Percentiles rank a stretch among this genome's conserved stretches.
phyloP scores from a whole-genome alignment of 2,329 filamentous ascomycete species.

The Aspergillus glaucus region DNA sequence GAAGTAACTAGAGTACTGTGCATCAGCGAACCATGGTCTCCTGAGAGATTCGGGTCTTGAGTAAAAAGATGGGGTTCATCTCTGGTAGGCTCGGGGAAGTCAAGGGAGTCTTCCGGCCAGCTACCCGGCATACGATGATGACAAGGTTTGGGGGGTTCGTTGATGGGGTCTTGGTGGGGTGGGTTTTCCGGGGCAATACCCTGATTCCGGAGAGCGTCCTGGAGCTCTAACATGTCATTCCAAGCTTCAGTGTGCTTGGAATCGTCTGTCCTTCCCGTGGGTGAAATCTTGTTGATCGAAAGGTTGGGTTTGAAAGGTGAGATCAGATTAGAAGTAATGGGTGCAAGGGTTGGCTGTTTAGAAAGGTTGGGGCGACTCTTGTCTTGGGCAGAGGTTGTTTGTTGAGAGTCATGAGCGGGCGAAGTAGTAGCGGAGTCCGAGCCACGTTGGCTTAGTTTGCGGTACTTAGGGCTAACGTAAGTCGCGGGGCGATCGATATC shows the following conservation, averaged over 20 bases:
- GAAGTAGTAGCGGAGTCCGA: neutral
- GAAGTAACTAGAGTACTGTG: neutral
- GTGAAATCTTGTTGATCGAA: neutral
- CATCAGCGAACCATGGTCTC: neutral
- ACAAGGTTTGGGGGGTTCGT: neutral
- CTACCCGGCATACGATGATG: constrained; percentile 1
- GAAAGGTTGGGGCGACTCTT: neutral
- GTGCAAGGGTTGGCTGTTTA: neutral
- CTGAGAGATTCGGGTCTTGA: neutral
- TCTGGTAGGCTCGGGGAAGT: neutral
- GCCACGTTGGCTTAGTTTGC: neutral
- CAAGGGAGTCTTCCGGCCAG: constrained; percentile 1
- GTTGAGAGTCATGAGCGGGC: neutral
- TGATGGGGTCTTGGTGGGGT: neutral
- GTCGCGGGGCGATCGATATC: neutral
- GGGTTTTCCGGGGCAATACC: neutral
- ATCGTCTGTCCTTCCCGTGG: neutral
- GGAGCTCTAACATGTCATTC: neutral
- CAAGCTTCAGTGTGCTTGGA: neutral
- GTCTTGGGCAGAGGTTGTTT: neutral
- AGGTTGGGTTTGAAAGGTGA: neutral
- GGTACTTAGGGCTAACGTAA: neutral
- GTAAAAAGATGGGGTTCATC: neutral
- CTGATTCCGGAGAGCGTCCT: neutral
- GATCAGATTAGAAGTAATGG: neutral